Percentiles rank a stretch among this genome's conserved stretches.
Conservation (phyloP, 1,284 basidiomycete species). For the Ceratobasidium sp. region DNA sequence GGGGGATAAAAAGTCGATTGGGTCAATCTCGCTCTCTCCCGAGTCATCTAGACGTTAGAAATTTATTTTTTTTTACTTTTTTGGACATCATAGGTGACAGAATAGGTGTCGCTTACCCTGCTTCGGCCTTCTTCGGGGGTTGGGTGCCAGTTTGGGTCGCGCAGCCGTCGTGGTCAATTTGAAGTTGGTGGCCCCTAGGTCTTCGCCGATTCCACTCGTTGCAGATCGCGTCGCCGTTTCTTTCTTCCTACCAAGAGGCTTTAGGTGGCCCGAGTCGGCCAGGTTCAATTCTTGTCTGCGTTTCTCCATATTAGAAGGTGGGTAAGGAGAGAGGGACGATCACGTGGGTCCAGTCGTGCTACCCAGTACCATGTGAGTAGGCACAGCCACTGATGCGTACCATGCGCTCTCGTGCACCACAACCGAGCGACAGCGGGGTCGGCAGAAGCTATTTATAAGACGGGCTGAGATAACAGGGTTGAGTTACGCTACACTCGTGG, state of each 20-base stretch:
- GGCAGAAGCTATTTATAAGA: too few relatives aligned
- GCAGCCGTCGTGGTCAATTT: not conserved
- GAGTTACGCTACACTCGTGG: too few relatives aligned
- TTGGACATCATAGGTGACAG: too few relatives aligned
- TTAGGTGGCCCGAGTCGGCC: not conserved
- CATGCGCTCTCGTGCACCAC: too few relatives aligned
- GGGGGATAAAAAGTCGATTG: conserved; percentile 16
- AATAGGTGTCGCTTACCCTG: not conserved
- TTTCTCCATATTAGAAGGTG: conserved; percentile 1
- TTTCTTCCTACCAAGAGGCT: not conserved
- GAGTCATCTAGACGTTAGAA: too few relatives aligned
- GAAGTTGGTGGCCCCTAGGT: conserved; percentile 10
- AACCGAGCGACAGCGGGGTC: too few relatives aligned
- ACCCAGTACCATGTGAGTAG: conserved; percentile 9
- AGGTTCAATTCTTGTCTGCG: not conserved
- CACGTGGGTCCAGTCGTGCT: too few relatives aligned
- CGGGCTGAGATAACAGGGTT: too few relatives aligned
- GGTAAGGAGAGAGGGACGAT: not conserved
- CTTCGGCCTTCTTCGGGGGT: not conserved
- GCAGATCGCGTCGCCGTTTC: not conserved
- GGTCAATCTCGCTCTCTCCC: conserved; percentile 2
- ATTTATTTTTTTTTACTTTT: too few relatives aligned
- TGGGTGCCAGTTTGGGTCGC: not conserved
- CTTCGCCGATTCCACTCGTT: conserved; percentile 17
- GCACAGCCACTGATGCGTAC: not conserved